Percentiles rank a stretch among this genome's conserved stretches.
phyloP scores from a whole-genome alignment of 2,329 filamentous ascomycete species.

The Beauveria varroae region DNA sequence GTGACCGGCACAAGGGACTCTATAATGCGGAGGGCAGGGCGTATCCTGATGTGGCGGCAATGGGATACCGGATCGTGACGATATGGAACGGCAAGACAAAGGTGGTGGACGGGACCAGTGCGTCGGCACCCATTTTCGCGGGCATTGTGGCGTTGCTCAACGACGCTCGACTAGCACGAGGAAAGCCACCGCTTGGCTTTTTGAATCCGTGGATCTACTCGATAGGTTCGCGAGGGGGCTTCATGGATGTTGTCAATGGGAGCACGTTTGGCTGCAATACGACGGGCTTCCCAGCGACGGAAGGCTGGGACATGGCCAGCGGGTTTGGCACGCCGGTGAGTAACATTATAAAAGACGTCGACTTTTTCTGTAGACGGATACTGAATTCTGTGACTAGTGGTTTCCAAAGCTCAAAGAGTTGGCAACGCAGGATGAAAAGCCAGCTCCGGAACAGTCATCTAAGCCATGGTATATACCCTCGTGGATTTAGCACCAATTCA shows the following conservation, averaged over 20 bases:
- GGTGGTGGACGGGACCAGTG: constrained; percentile 24
- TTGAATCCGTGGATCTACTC: constrained; percentile 42
- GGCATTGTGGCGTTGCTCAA: constrained; percentile 50
- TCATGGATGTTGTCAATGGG: constrained; percentile 1
- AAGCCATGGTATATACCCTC: constrained; percentile 6
- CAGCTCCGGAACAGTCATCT: background rate
- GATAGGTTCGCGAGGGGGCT: constrained; percentile 6
- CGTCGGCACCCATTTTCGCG: constrained; percentile 46
- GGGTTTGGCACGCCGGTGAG: constrained; percentile 7
- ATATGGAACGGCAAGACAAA: constrained; percentile 24
- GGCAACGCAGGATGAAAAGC: background rate
- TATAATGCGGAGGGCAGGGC: constrained; percentile 17
- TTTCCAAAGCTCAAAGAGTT: constrained; percentile 3
- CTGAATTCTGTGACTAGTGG: background rate
- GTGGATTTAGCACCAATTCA: background rate
- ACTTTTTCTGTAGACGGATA: background rate
- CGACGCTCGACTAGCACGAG: constrained; percentile 39
- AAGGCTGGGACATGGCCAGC: constrained; percentile 6
- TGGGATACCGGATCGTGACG: constrained; percentile 35
- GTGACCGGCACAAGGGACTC: background rate
- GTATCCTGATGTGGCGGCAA: constrained; percentile 44
- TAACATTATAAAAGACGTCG: background rate
- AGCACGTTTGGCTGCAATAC: constrained; percentile 3
- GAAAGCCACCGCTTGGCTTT: constrained; percentile 37
- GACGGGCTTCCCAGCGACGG: background rate